These are phyloP conservation scores for Phytopythium oedochilum DNA, from an alignment of 352 stramenopile species.

Conservation along the genomic window DNA sequence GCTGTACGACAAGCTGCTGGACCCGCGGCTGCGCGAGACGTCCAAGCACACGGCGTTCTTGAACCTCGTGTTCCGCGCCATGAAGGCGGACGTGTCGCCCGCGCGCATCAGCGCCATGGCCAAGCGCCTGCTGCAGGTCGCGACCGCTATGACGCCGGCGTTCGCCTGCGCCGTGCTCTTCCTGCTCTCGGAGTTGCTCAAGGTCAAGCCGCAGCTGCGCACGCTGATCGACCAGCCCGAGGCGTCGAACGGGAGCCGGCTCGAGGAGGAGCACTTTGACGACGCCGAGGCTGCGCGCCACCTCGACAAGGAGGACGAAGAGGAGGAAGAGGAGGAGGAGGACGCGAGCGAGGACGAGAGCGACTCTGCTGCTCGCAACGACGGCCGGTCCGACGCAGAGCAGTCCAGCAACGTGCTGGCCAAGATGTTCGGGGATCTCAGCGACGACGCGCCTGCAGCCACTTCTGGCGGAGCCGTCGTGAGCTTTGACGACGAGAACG, in stretches of 20 bases:
- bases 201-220: constrained; percentile 72
- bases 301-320: constrained; percentile 39
- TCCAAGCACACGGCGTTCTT: constrained; percentile 96
- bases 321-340: constrained; percentile 37
- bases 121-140: constrained; percentile 92
- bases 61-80: constrained; percentile 97
- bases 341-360: constrained; percentile 23
- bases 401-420: constrained; percentile 48
- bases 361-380: constrained; percentile 18
- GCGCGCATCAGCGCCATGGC: constrained; percentile 87
- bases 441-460: constrained; percentile 7
- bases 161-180: constrained; percentile 94
- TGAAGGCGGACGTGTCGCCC: constrained; percentile 92
- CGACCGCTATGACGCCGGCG: constrained; percentile 72
- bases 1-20: constrained; percentile 95
- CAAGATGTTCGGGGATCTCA: constrained; percentile 56
- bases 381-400: constrained; percentile 47
- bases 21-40: constrained; percentile 86
- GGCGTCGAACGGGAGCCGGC: constrained; percentile 4
- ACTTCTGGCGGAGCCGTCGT: constrained; percentile 9
- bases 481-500: constrained; percentile 37
- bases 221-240: constrained; percentile 72
- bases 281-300: constrained; percentile 31
- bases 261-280: constrained; percentile 56
- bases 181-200: constrained; percentile 93